Conservation (phyloP, 2,329 filamentous ascomycete genomes). For the Hyphodiscus sp. region DNA sequence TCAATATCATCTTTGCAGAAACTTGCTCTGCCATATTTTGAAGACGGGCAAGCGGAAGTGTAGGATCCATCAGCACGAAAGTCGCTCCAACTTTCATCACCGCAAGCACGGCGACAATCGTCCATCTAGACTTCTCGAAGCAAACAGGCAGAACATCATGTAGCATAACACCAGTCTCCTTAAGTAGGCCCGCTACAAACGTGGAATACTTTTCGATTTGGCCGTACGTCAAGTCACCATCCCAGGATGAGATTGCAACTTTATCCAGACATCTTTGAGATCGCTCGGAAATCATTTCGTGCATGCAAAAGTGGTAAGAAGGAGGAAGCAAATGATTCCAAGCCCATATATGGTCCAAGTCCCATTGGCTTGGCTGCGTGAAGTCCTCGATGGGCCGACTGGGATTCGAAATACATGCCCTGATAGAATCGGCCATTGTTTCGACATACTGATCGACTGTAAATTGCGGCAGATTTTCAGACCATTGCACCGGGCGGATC, state of each 20-base stretch:
- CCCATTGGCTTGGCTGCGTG: constrained; percentile 31
- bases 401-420: constrained; percentile 29
- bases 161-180: constrained; percentile 13
- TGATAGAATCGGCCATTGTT: constrained; percentile 36
- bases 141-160: constrained; percentile 16
- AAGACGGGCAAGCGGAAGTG: neutral
- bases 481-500: no score
- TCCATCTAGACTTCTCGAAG: constrained; percentile 21
- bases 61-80: constrained; percentile 25
- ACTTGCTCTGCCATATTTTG: neutral
- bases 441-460: constrained; percentile 38
- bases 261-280: constrained; percentile 30
- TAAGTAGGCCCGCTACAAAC: constrained; percentile 13
- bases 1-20: neutral
- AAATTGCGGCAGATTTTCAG: constrained; percentile 23
- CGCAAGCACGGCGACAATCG: constrained; percentile 25
- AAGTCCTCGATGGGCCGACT: constrained; percentile 28
- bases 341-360: constrained; percentile 40
- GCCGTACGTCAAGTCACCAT: constrained; percentile 25
- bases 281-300: constrained; percentile 38
- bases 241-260: constrained; percentile 29
- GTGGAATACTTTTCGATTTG: constrained; percentile 22
- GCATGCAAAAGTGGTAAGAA: constrained; percentile 38
- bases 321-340: constrained; percentile 41
- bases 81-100: constrained; percentile 26